These are phyloP conservation scores for Lecanicillium sp. DNA, from an alignment of 2,329 filamentous ascomycete species.

Conservation along the genomic window DNA sequence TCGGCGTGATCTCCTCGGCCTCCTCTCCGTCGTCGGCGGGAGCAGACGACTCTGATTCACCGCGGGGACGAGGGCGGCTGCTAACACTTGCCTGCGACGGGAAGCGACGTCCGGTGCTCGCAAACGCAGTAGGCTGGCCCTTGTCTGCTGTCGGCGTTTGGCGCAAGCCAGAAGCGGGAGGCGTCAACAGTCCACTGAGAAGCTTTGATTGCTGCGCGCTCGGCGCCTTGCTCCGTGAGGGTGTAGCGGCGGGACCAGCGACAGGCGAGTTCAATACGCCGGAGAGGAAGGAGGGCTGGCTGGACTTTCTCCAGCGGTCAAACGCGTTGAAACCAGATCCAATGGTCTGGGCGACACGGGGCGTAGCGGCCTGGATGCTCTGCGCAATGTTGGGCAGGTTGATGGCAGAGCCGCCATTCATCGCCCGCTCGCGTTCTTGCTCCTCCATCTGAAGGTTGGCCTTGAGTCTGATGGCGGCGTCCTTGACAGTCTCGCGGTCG, in stretches of 20 bases:
- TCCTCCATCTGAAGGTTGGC: constrained; percentile 98
- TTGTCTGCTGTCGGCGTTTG: constrained; percentile 46
- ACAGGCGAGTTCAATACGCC: constrained; percentile 40
- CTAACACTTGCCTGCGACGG: constrained; percentile 37
- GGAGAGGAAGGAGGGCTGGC: constrained; percentile 46
- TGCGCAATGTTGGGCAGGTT: constrained; percentile 71
- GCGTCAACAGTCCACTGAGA: constrained; percentile 77
- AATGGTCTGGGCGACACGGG: constrained; percentile 77
- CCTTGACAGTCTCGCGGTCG: constrained; percentile 73
- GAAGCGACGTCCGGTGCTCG: constrained; percentile 53
- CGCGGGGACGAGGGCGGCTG: constrained; percentile 20
- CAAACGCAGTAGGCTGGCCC: constrained; percentile 55
- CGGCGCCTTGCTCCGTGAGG: constrained; percentile 49
- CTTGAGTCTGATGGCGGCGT: constrained; percentile 86
- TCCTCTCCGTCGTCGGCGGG: constrained; percentile 26
- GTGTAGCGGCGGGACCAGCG: constrained; percentile 43
- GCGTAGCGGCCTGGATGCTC: constrained; percentile 71
- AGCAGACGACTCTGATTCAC: constrained; percentile 26
- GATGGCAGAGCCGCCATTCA: constrained; percentile 61
- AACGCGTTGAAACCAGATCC: constrained; percentile 81
- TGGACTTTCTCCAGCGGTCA: constrained; percentile 82
- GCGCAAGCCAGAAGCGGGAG: constrained; percentile 70
- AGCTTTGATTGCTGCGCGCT: constrained; percentile 49
- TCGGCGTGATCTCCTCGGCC: constrained; percentile 37
- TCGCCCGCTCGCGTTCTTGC: constrained; percentile 82